Conservation (phyloP, 1,284 basidiomycete species). For the Termitomyces sp. region DNA sequence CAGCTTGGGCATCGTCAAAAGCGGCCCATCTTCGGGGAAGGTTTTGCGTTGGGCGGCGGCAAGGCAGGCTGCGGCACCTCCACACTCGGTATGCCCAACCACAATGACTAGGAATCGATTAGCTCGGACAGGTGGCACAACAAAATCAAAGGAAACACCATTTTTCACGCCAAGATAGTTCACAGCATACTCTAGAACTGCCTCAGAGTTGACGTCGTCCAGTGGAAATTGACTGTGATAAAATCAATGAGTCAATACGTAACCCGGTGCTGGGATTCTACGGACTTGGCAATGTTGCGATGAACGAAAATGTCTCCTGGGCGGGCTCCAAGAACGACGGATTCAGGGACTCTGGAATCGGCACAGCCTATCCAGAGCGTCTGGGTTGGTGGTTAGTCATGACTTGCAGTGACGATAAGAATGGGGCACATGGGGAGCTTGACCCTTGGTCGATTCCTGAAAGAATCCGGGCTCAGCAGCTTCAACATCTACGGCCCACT, state of each 20-base stretch:
- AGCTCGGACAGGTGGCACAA: slow-evolving; percentile 27
- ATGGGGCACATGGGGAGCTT: slow-evolving; percentile 60
- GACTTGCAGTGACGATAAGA: slow-evolving; percentile 3
- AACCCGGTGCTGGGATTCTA: slow-evolving; percentile 14
- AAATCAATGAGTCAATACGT: neutral
- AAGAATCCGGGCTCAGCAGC: slow-evolving; percentile 63
- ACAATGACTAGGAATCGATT: slow-evolving; percentile 55
- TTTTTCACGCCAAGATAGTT: slow-evolving; percentile 78
- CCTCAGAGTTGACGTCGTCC: slow-evolving; percentile 72
- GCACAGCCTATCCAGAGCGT: slow-evolving; percentile 42
- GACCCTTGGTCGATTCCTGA: slow-evolving; percentile 53
- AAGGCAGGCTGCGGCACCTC: slow-evolving; percentile 67
- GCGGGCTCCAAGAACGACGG: slow-evolving; percentile 35
- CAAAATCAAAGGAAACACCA: slow-evolving; percentile 47
- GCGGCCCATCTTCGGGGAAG: slow-evolving; percentile 26
- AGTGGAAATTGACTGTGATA: slow-evolving; percentile 72
- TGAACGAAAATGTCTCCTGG: slow-evolving; percentile 46
- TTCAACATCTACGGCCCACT: slow-evolving; percentile 59
- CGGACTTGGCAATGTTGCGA: slow-evolving; percentile 44
- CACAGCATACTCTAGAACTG: slow-evolving; percentile 82
- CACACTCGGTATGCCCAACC: slow-evolving; percentile 80
- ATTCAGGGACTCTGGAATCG: slow-evolving; percentile 40
- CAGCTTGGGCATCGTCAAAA: slow-evolving; percentile 33
- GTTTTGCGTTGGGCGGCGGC: slow-evolving; percentile 32
- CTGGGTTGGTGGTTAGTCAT: slow-evolving; percentile 19